Evolutionary conservation across 352 stramenopile species (phyloP).

Genomic region (Phytopythium litorale): DNA sequence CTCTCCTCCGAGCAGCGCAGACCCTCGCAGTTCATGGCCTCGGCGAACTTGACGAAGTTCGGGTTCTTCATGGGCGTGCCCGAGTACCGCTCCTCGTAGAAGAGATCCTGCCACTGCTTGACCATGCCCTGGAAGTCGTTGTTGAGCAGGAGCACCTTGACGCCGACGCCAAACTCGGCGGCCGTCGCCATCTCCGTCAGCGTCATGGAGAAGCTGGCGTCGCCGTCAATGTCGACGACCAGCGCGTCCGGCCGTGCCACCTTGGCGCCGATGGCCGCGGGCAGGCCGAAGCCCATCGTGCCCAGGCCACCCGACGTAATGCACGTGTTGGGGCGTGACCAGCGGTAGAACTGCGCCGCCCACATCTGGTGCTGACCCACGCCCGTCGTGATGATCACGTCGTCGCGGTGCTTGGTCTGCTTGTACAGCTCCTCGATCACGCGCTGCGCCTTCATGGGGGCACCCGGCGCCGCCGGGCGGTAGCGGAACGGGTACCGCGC

Average conservation of each 20-base stretch:
- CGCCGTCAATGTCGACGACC: slow-evolving; percentile 93
- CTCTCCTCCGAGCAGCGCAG: slow-evolving; percentile 88
- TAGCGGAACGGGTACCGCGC: slow-evolving; percentile 92
- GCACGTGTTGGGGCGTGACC: slow-evolving; percentile 92
- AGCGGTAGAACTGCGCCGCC: slow-evolving; percentile 95
- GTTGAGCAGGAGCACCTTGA: slow-evolving; percentile 96
- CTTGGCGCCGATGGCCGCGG: slow-evolving; percentile 93
- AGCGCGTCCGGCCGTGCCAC: slow-evolving; percentile 84
- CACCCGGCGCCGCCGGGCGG: slow-evolving; percentile 58
- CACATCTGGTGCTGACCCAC: slow-evolving; percentile 98
- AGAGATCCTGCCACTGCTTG: slow-evolving; percentile 97
- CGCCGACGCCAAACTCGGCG: slow-evolving; percentile 90
- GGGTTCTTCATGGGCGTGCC: slow-evolving; percentile 91
- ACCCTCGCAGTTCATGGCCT: slow-evolving; percentile 91
- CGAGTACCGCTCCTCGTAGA: slow-evolving; percentile 95
- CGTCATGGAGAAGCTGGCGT: slow-evolving; percentile 97
- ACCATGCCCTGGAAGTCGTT: slow-evolving; percentile 98
- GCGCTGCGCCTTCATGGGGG: slow-evolving; percentile 91
- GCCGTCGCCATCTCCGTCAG: slow-evolving; percentile 95
- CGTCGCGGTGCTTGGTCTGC: slow-evolving; percentile 89
- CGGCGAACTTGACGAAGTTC: slow-evolving; percentile 92
- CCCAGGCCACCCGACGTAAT: slow-evolving; percentile 93
- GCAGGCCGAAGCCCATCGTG: slow-evolving; percentile 95
- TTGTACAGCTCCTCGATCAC: slow-evolving; percentile 93
- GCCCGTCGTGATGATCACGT: slow-evolving; percentile 94